phyloP scores from a whole-genome alignment of 2,329 filamentous ascomycete genomes.

The Botryosphaeria dothidea region DNA sequence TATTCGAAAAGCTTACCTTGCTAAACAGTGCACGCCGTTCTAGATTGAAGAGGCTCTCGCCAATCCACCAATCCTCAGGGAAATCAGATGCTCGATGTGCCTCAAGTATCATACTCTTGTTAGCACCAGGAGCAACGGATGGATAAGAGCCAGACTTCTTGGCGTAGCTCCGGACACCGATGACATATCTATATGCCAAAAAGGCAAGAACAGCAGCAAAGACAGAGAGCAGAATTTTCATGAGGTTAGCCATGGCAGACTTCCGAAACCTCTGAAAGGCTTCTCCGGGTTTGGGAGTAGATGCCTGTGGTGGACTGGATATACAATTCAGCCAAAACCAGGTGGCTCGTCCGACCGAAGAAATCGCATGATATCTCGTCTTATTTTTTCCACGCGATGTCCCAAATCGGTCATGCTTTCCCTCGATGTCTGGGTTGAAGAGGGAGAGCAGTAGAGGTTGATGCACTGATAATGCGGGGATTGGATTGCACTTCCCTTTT shows the following conservation, averaged over 20 bases:
- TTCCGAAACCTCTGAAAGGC: background rate
- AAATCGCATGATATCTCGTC: background rate
- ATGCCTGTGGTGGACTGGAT: background rate
- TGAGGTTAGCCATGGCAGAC: background rate
- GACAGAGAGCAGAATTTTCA: background rate
- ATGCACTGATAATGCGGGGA: constrained; percentile 14
- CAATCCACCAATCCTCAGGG: constrained; percentile 43
- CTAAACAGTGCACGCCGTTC: constrained; percentile 53
- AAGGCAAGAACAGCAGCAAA: background rate
- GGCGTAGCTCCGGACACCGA: background rate
- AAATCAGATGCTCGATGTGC: constrained; percentile 32
- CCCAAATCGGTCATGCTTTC: constrained; percentile 2
- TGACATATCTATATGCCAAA: background rate
- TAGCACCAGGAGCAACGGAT: background rate
- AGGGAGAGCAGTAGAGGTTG: background rate
- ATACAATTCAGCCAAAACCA: background rate
- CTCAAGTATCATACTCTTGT: constrained; percentile 33
- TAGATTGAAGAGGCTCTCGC: constrained; percentile 46
- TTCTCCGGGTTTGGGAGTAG: background rate
- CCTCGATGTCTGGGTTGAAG: background rate
- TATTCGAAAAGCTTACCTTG: constrained; percentile 35
- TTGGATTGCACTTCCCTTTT: constrained; percentile 19
- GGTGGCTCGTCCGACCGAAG: background rate
- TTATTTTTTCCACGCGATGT: background rate
- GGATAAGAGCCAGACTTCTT: background rate